Percentiles rank a stretch among this genome's conserved stretches.
These are phyloP conservation scores for Hypoxylon sp. DNA, from an alignment of 2,329 filamentous ascomycete genomes.

Conservation along the genomic window DNA sequence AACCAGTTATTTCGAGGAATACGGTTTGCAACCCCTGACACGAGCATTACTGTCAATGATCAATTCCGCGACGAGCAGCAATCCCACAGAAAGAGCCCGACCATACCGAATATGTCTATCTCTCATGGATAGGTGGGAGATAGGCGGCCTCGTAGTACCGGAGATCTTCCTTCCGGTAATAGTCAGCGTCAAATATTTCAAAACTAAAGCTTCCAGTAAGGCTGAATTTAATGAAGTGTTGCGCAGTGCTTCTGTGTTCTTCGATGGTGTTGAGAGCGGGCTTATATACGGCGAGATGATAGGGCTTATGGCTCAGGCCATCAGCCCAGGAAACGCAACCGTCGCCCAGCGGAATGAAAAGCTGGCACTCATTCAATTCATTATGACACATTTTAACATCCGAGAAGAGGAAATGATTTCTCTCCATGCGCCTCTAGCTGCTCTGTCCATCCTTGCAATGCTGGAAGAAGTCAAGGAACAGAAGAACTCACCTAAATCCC, in stretches of 20 bases:
- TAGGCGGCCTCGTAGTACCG: constrained; percentile 89
- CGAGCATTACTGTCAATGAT: constrained; percentile 85
- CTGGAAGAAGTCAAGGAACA: constrained; percentile 67
- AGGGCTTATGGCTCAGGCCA: constrained; percentile 74
- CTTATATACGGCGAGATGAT: constrained; percentile 91
- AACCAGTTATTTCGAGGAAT: constrained; percentile 86
- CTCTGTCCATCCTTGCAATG: constrained; percentile 75
- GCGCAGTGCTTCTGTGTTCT: constrained; percentile 94
- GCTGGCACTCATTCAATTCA: constrained; percentile 83
- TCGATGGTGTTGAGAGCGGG: constrained; percentile 95
- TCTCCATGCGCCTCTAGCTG: constrained; percentile 83
- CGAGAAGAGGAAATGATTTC: constrained; percentile 96
- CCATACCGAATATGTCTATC: constrained; percentile 95
- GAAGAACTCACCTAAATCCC: constrained; percentile 42
- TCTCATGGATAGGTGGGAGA: constrained; percentile 98
- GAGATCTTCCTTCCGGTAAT: constrained; percentile 91
- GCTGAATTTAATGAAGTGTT: constrained; percentile 87
- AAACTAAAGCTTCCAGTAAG: constrained; percentile 74
- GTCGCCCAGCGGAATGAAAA: constrained; percentile 70
- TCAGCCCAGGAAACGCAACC: constrained; percentile 63
- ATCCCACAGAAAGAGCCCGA: constrained; percentile 78
- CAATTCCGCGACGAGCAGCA: constrained; percentile 63
- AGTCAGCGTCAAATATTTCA: constrained; percentile 82
- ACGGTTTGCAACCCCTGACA: constrained; percentile 81
- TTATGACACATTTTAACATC: constrained; percentile 90